Evolutionary conservation across 2,329 filamentous ascomycete genomes (phyloP).

Genomic region (Hypoxylon sp.): DNA sequence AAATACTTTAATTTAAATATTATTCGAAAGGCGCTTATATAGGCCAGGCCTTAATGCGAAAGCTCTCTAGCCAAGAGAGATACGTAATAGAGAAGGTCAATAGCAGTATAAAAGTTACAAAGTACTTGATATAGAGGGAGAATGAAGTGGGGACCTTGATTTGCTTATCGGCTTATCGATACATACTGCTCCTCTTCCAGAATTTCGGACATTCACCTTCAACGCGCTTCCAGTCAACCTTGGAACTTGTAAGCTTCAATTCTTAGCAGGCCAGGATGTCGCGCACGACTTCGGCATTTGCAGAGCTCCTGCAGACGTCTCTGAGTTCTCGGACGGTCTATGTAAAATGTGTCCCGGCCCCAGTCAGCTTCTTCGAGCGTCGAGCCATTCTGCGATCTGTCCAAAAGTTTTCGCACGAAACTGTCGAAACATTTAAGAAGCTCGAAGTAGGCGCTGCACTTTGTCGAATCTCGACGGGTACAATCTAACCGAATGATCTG

Average conservation of each 20-base stretch:
- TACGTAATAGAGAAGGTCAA: not conserved
- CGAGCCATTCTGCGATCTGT: conserved; percentile 67
- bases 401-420: conserved; percentile 51
- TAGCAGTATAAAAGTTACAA: not conserved
- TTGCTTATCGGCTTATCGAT: conserved; percentile 22
- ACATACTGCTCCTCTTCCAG: not conserved
- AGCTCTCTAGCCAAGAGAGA: no score
- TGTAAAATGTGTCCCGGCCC: conserved; percentile 65
- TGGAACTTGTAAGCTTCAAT: not conserved
- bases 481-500: conserved; percentile 7
- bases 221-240: not conserved
- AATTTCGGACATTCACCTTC: conserved; percentile 1
- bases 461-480: not conserved
- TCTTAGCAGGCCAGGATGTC: conserved; percentile 34
- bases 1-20: no score
- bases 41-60: no score
- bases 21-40: no score
- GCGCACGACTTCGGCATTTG: conserved; percentile 44
- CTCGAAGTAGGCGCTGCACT: conserved; percentile 54
- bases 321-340: conserved; percentile 57
- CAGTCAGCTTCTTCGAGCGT: conserved; percentile 66
- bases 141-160: not conserved
- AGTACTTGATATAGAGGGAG: not conserved
- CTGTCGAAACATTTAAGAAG: conserved; percentile 67
- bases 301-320: conserved; percentile 49